Evolutionary conservation across 2,329 filamentous ascomycete species (phyloP), one percentile per base, ranked within the genome.

Genomic region (Alternaria infectoria): DNA sequence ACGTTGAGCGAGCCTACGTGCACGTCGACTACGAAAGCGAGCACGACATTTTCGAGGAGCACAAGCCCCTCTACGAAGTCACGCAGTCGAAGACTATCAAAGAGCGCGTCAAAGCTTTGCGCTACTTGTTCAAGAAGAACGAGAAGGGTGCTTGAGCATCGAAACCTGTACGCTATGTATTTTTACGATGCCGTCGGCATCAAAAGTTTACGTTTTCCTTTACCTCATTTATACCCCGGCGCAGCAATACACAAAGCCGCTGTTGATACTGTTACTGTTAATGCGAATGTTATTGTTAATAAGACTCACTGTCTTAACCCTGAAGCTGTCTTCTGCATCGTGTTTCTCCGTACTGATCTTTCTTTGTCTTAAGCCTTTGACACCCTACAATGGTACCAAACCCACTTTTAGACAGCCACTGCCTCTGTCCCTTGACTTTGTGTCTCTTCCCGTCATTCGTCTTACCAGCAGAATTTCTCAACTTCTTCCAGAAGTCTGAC

Each of bases 11-110:
- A 21, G 83, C 83, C 1, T 86, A 84, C 69, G 83, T 85, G 3
- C 83, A 86, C 70, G 76, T 84, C 52, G 84, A 85, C 67, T 85
- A 85, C 52, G 79, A 81, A 54, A 66, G 79, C 45, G 75, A 79
- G 13, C 79, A 81, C 63, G 77, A 79, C 55, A 75, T 79, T 45
- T 67, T 77, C 15, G 79, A 81, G 43, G 79, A 81, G 64, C 79
- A 81, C 59, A 81, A 81, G 59, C 78, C 79, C 1, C 61, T 81
- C 10, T 79, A 80, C 46, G 76, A 79, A 56, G 69, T 73, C 21
- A 77, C 74, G 4, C 67, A 77, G 54, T 65, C 66, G 3, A 73
- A 74, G 5, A 73, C 76, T 2, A 78, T 80, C 63, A 78, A 74
- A 51, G 69, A 79, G 49, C 74, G 74, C 25, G 70, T 77, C 6